phyloP scores from a whole-genome alignment of 2,329 filamentous ascomycete species.

The Ramularia endophylla region DNA sequence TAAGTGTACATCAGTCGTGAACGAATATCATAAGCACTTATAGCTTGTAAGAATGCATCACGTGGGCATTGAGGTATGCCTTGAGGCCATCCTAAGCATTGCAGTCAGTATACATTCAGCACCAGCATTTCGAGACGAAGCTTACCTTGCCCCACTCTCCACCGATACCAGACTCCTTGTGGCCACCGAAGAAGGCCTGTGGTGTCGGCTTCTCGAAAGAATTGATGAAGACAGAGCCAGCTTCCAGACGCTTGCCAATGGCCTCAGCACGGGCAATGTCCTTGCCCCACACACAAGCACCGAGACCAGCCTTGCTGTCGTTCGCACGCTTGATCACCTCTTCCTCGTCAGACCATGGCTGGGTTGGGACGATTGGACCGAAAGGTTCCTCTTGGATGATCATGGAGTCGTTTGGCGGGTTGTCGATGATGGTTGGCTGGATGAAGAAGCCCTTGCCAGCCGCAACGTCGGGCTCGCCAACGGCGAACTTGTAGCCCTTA shows the following conservation, averaged over 20 bases:
- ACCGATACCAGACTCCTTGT: slow-evolving; percentile 53
- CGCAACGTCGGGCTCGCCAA: slow-evolving; percentile 47
- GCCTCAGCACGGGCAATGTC: slow-evolving; percentile 45
- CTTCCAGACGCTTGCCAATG: slow-evolving; percentile 44
- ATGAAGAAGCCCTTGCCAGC: slow-evolving; percentile 37
- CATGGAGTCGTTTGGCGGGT: slow-evolving; percentile 35
- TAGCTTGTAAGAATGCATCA: slow-evolving; percentile 42
- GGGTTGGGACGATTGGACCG: slow-evolving; percentile 44
- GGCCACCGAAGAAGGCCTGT: slow-evolving; percentile 61
- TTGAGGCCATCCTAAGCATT: too few relatives aligned
- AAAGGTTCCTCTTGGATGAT: slow-evolving; percentile 48
- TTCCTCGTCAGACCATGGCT: slow-evolving; percentile 42
- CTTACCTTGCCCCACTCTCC: slow-evolving; percentile 53
- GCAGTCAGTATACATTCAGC: slow-evolving; percentile 43
- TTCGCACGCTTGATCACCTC: slow-evolving; percentile 47
- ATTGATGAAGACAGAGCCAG: slow-evolving; percentile 55
- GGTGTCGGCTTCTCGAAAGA: slow-evolving; percentile 43
- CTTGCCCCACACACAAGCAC: slow-evolving; percentile 48
- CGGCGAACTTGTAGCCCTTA: slow-evolving; percentile 46
- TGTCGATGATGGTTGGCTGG: slow-evolving; percentile 43
- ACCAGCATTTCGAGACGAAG: too few relatives aligned
- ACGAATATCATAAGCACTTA: slow-evolving; percentile 1
- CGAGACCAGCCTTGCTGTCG: slow-evolving; percentile 45
- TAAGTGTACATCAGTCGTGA: not conserved
- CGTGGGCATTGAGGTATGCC: slow-evolving; percentile 35